Evolutionary conservation across 129 eudicot species (phyloP), one percentile per base, ranked within the genome.

Genomic region (Tanacetum coccineum): DNA sequence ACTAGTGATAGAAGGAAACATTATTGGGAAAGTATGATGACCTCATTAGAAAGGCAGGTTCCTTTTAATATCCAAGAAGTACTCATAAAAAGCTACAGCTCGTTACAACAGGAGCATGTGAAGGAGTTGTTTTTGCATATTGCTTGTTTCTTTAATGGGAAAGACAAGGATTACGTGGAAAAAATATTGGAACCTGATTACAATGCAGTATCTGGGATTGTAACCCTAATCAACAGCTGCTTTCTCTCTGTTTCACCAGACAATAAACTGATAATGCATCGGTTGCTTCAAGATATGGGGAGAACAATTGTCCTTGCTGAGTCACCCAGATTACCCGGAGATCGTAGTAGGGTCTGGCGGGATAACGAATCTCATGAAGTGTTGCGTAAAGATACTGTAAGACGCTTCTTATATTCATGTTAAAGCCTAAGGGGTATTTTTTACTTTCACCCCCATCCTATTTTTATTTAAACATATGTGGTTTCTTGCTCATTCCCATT

Each of bases 261-360:
- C 9, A 36, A 36, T 36, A 7, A 36, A 36, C 42, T 36, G 42
- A 36, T 6, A 67, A 73, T 79, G 83, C 83, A 68, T 32, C 68
- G 44, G 3, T 13, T 53, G 49, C 39, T 79, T 56, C 79, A 74
- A 52, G 66, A 42, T 6, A 74, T 74, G 76, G 80, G 73, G 19
- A 69, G 64, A 59, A 70, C 64, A 14, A 48, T 79, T 13, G 57
- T 70, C 0, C 18, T 51, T 19, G 70, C 19, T 18, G 70, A 79
- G 45, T 74, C 80, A 53, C 67, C 13, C 18, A 4, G 25, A 45
- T 0, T 6, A 6, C 36, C 69, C n/a, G 69, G 20, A 18, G 48
- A 36, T 13, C 79, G 79, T 47, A 58, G 58, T 15, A 28, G 75
- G 17, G 12, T 70, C 3, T 70, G 75, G 75, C 32, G 14, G 10